phyloP scores from a whole-genome alignment of 2,329 filamentous ascomycete genomes.

The Sclerotinia spermophila region DNA sequence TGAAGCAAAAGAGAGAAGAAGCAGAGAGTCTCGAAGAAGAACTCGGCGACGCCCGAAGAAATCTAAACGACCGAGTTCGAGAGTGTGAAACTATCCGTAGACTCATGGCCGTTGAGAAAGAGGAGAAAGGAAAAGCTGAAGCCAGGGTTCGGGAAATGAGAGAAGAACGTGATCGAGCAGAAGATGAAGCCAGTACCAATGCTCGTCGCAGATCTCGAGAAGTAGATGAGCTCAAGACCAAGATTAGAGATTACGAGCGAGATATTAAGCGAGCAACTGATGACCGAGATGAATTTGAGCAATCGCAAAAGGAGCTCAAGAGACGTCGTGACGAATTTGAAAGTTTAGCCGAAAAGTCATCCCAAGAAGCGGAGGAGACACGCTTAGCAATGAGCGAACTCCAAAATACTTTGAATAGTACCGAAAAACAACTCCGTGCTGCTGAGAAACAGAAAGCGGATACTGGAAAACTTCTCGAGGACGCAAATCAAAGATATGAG shows the following conservation, averaged over 20 bases:
- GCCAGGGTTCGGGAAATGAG: slow-evolving; percentile 83
- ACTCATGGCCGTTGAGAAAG: slow-evolving; percentile 80
- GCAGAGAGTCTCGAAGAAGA: slow-evolving; percentile 90
- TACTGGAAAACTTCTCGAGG: slow-evolving; percentile 71
- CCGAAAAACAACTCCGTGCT: slow-evolving; percentile 79
- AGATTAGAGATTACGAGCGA: slow-evolving; percentile 76
- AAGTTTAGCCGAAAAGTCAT: slow-evolving; percentile 61
- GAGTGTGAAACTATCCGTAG: slow-evolving; percentile 95
- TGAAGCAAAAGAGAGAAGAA: slow-evolving; percentile 81
- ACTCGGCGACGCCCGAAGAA: slow-evolving; percentile 78
- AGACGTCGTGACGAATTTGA: slow-evolving; percentile 74
- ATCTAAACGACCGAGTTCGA: slow-evolving; percentile 81
- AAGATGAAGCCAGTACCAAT: slow-evolving; percentile 81
- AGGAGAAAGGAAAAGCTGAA: slow-evolving; percentile 79
- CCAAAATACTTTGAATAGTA: slow-evolving; percentile 77
- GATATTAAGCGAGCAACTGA: slow-evolving; percentile 66
- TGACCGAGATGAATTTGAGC: slow-evolving; percentile 75
- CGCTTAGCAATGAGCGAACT: slow-evolving; percentile 73
- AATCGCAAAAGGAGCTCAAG: slow-evolving; percentile 70
- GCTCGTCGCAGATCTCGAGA: slow-evolving; percentile 76
- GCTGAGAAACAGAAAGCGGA: slow-evolving; percentile 78
- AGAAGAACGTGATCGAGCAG: slow-evolving; percentile 85
- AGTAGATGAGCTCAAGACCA: slow-evolving; percentile 77
- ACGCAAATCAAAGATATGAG: slow-evolving; percentile 72
- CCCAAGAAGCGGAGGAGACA: slow-evolving; percentile 71